These are phyloP conservation scores for Aquilaria yunnanensis DNA, from an alignment of 345 rosid genomes.

Conservation along the genomic window DNA sequence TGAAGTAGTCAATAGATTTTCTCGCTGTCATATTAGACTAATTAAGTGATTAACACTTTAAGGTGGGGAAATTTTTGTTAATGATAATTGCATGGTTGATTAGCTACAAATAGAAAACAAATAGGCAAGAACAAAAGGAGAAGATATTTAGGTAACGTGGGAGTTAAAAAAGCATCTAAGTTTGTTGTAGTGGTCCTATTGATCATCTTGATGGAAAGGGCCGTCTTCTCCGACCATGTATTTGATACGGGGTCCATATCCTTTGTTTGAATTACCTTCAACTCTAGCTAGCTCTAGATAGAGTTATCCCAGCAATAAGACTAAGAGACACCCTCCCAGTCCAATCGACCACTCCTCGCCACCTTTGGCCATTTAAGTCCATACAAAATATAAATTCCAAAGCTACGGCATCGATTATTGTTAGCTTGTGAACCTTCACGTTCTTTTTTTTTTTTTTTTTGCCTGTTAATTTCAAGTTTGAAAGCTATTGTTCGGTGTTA, in stretches of 20 bases:
- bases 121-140: background rate
- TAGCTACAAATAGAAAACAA: background rate
- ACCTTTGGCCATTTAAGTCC: slow-evolving; percentile 11
- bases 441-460: background rate
- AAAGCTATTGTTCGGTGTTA: background rate
- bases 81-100: too few relatives aligned
- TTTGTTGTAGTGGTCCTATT: too few relatives aligned
- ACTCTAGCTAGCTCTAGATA: background rate
- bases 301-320: background rate
- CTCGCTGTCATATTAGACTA: too few relatives aligned
- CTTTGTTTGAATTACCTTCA: too few relatives aligned
- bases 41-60: too few relatives aligned
- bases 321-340: background rate
- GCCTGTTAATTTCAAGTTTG: background rate
- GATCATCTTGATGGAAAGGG: background rate
- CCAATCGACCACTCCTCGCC: background rate
- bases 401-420: background rate
- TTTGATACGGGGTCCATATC: background rate
- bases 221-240: slow-evolving; percentile 2
- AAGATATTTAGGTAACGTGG: background rate
- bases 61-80: too few relatives aligned
- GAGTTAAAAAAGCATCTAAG: slow-evolving; percentile 6
- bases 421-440: background rate
- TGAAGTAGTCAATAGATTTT: too few relatives aligned
- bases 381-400: slow-evolving; percentile 8